Evolutionary conservation across 1,284 basidiomycete species (phyloP).

Genomic region (Leccinum angustisporum): DNA sequence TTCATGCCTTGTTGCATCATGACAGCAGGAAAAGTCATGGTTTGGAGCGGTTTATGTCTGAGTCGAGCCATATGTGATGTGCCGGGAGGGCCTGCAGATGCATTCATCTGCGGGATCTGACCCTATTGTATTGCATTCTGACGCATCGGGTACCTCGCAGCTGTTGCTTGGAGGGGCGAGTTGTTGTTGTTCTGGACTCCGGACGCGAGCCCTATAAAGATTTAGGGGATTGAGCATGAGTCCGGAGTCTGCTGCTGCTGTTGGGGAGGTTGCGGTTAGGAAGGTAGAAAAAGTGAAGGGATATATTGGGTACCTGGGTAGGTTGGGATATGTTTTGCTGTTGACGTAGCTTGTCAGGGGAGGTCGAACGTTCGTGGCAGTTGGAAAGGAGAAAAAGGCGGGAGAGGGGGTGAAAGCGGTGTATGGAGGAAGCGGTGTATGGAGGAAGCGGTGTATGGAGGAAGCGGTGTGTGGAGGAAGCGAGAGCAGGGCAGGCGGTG

Average conservation of each 20-base stretch:
- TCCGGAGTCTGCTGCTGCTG: slow-evolving; percentile 29
- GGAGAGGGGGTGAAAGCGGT: slow-evolving; percentile 1
- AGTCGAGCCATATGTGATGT: slow-evolving; percentile 40
- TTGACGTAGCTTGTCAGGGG: slow-evolving; percentile 44
- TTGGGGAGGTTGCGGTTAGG: slow-evolving; percentile 33
- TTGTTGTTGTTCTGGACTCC: slow-evolving; percentile 20
- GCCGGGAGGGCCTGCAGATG: slow-evolving; percentile 34
- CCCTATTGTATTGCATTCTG: slow-evolving; percentile 32
- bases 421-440: not conserved
- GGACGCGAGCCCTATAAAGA: slow-evolving; percentile 26
- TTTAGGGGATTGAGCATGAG: slow-evolving; percentile 29
- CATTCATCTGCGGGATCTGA: slow-evolving; percentile 42
- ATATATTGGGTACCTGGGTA: slow-evolving; percentile 40
- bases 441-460: not conserved
- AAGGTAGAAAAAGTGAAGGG: slow-evolving; percentile 39
- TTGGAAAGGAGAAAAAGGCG: slow-evolving; percentile 12
- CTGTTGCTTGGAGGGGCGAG: slow-evolving; percentile 18
- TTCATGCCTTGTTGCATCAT: slow-evolving; percentile 33
- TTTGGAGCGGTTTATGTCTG: slow-evolving; percentile 36
- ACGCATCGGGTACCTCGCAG: slow-evolving; percentile 30
- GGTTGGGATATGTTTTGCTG: slow-evolving; percentile 43
- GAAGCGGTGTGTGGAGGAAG: not conserved
- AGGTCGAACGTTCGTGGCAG: slow-evolving; percentile 39
- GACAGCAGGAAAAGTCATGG: slow-evolving; percentile 41
- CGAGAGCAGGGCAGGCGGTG: slow-evolving; percentile 8